Evolutionary conservation across 2,329 filamentous ascomycete genomes (phyloP), one percentile per base, ranked within the genome.

Genomic region (Alternaria ventricosa): DNA sequence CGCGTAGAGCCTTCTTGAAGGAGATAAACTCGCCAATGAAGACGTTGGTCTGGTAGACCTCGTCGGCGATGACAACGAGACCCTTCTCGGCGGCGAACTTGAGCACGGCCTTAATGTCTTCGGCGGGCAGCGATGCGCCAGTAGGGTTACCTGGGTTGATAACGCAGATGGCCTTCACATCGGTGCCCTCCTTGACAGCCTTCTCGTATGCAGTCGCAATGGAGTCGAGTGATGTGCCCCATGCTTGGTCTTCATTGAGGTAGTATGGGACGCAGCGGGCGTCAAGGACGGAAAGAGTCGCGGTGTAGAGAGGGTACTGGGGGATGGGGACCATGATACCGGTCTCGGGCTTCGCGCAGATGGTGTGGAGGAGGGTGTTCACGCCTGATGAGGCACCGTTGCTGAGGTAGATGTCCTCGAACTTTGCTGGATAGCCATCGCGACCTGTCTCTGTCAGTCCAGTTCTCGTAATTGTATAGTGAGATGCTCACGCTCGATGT

Each of bases 101-200:
- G 71, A 98, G 87, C n/a, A 98, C 92, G 55, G 87, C 86, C 75
- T 90, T 89, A 80, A 99, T 90, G 76, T 97, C 93, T 20, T 89
- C 86, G 69, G 91, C 87, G 36, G 90, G 85, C 18, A 99, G 87
- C 57, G 91, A 96, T 55, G 94, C 93, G 70, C 96, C 96, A 3
- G 96, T 99, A 4, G 96, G 96, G 84, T 99, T 99, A 63, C 96
- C 96, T 0, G 96, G 96, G 87, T 99, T 99, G 85, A 99, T 99
- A 74, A 99, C 91, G 70, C 96, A 95, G 72, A 99, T 94, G 72
- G 93, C 92, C 74, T 94, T 93, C 57, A 97, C 92, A 72, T 98
- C 94, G 64, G 90, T 90, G 66, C 94, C 94, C 56, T 92, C 87
- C 57, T 85, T 83, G 78, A 90, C 88, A 68, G 94, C 95, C 78